These are phyloP conservation scores for Eragrostis tef DNA, from an alignment of 202 grass and related monocot genomes.

Conservation along the genomic window DNA sequence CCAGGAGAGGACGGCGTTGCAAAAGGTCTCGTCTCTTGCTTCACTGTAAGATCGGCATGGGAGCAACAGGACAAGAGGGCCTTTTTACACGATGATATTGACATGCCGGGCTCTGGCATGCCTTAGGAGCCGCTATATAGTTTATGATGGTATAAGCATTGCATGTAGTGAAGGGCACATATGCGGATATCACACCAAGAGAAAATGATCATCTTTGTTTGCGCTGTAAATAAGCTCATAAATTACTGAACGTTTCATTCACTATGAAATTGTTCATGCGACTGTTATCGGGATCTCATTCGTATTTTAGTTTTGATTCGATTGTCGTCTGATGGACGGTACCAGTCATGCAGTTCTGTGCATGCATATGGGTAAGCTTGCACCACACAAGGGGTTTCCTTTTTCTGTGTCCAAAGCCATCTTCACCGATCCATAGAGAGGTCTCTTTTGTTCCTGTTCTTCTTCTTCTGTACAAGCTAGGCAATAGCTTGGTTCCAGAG, in stretches of 20 bases:
- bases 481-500: neutral
- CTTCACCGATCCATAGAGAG: neutral
- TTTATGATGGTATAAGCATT: neutral
- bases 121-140: neutral
- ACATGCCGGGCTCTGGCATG: neutral
- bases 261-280: neutral
- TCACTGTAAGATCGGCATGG: slow-evolving; percentile 40
- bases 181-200: neutral
- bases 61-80: neutral
- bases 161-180: neutral
- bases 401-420: neutral
- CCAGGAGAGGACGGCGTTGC: slow-evolving; percentile 34
- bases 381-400: neutral
- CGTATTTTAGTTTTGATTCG: too few species aligned
- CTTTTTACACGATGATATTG: neutral
- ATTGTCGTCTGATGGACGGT: too few species aligned
- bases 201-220: neutral
- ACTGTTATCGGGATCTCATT: neutral
- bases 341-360: neutral
- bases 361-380: neutral
- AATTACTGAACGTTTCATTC: neutral
- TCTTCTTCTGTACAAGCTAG: neutral
- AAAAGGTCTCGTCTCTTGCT: slow-evolving; percentile 32
- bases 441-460: neutral
- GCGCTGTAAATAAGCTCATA: neutral